Percentiles rank a stretch among this genome's conserved stretches.
Evolutionary conservation across 2,329 filamentous ascomycete genomes (phyloP).

Genomic region (Purpureocillium lavendulum): DNA sequence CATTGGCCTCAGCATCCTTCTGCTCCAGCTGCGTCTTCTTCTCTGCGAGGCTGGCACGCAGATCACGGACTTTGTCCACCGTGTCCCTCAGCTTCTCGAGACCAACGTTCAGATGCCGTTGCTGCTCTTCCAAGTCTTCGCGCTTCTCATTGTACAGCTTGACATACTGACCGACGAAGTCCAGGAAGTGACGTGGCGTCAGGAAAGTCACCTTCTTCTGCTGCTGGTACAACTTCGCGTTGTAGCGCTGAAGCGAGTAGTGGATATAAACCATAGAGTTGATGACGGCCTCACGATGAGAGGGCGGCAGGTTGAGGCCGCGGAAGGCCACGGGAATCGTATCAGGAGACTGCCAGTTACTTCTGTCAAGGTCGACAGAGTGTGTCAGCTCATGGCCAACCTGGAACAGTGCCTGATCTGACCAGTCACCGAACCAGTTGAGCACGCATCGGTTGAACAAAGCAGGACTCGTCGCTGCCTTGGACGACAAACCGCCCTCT

Average conservation of each 20-base stretch:
- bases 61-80: constrained; percentile 90
- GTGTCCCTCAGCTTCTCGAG: constrained; percentile 95
- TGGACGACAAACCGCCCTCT: constrained; percentile 87
- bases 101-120: constrained; percentile 95
- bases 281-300: constrained; percentile 84
- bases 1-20: constrained; percentile 92
- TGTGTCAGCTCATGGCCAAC: constrained; percentile 93
- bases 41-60: constrained; percentile 81
- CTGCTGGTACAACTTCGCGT: constrained; percentile 78
- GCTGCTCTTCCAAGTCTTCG: constrained; percentile 96
- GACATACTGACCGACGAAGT: constrained; percentile 97
- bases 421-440: constrained; percentile 99
- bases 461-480: constrained; percentile 93
- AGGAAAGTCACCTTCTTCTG: constrained; percentile 90
- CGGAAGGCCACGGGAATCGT: constrained; percentile 90
- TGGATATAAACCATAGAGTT: constrained; percentile 99
- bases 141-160: constrained; percentile 97
- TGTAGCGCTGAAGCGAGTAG: constrained; percentile 87
- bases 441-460: constrained; percentile 99
- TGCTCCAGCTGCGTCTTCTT: constrained; percentile 90
- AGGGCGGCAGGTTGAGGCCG: constrained; percentile 73
- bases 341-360: constrained; percentile 78
- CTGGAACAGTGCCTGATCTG: constrained; percentile 96
- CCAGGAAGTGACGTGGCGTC: constrained; percentile 92
- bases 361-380: constrained; percentile 87